Evolutionary conservation across 805 yeast species (phyloP), one percentile per base, ranked within the genome.

Genomic region (Yamadazyma paraphyllophila): DNA sequence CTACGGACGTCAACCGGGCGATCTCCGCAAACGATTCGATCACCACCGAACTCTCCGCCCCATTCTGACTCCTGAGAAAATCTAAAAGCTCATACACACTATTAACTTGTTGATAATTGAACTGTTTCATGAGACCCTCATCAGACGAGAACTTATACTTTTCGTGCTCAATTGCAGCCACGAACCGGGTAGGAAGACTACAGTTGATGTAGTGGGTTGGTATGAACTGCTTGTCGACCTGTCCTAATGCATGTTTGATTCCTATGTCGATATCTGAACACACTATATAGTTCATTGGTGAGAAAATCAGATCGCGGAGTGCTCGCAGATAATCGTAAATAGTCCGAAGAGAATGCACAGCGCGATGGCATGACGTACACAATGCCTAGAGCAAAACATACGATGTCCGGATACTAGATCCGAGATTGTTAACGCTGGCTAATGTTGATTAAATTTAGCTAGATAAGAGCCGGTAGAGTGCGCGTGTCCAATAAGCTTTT

Each of bases 141-240:
- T 26, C 29, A 3, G 17, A 3, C 16, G 35, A 27, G 24, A 49
- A 49, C 16, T 26, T 11, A 25, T 31, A 43, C 10, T 40, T 29
- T n/a, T 38, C 26, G 4, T 35, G 29, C 7, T 39, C 34, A 14
- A 53, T 46, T 3, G 34, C 29, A n/a, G 46, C 13, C 25, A 44
- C 46, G 7, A 53, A 39, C 4, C 39, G 39, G 26, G 44, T 44
- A 8, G 57, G 57, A 11, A 52, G 38, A 8, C 49, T 49, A n/a
- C 50, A 41, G 34, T 53, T 53, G 10, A 53, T 34, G 27, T 53
- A 53, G 3, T 14, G 8, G 15, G 49, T 38, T 2, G 33, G 38
- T 2, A 25, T 12, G 38, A 44, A 41, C 5, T 45, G 32, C 13
- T 16, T 9, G 25, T 48, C 48, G 2, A 45, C 29, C 13, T n/a